These are phyloP conservation scores for Cokeromyces recurvatus DNA, from an alignment of 371 early-diverging fungal genomes.

Conservation along the genomic window DNA sequence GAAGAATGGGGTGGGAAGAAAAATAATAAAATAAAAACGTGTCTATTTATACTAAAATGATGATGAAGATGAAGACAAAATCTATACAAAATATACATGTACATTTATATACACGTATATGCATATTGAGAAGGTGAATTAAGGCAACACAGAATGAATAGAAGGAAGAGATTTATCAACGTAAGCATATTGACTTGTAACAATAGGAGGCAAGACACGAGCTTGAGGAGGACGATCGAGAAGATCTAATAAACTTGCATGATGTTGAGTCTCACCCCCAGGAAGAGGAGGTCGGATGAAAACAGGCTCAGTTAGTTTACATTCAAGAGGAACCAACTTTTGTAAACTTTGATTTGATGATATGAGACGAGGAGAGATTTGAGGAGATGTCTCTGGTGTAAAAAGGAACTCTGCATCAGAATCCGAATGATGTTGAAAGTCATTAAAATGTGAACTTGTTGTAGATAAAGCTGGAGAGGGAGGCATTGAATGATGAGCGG, in stretches of 20 bases:
- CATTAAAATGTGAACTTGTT: conserved; percentile 19
- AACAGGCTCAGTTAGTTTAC: conserved; percentile 17
- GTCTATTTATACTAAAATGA: too few species aligned
- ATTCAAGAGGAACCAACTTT: conserved; percentile 29
- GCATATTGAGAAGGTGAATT: background rate
- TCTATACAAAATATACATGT: too few species aligned
- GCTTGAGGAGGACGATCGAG: conserved; percentile 40
- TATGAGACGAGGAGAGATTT: conserved; percentile 22
- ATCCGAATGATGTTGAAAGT: conserved; percentile 27
- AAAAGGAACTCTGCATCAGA: conserved; percentile 35
- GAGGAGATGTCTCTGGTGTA: conserved; percentile 44
- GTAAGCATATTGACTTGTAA: background rate
- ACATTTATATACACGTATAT: too few species aligned
- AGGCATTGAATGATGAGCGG: conserved; percentile 23
- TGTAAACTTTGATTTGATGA: conserved; percentile 3
- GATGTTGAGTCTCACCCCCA: background rate
- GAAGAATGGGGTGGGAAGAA: background rate
- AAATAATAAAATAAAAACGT: too few species aligned
- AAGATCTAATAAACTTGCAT: conserved; percentile 28
- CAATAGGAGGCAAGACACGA: conserved; percentile 39
- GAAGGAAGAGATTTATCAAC: background rate
- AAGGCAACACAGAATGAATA: conserved; percentile 5
- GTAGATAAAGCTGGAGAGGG: conserved; percentile 45
- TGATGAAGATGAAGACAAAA: too few species aligned
- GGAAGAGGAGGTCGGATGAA: conserved; percentile 9